Percentiles rank a stretch among this genome's conserved stretches.
These are phyloP conservation scores for Pleurotus citrinopileatus DNA, from an alignment of 768 basidiomycete genomes.

Conservation along the genomic window DNA sequence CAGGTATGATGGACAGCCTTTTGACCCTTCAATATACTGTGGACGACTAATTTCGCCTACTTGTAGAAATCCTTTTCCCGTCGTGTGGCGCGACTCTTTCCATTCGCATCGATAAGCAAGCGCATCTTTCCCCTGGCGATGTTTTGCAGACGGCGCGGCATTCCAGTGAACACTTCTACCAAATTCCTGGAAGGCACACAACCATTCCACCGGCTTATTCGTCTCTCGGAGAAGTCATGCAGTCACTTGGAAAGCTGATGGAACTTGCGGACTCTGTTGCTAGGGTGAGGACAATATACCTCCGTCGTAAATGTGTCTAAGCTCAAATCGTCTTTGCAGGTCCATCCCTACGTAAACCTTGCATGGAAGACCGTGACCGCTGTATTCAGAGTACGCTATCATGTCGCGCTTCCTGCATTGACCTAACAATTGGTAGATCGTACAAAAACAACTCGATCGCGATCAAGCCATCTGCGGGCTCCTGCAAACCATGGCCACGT, in stretches of 20 bases:
- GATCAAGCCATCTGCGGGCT: constrained; percentile 24
- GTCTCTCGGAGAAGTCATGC: background rate
- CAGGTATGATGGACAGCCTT: background rate
- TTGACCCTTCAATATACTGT: background rate
- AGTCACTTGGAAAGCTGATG: background rate
- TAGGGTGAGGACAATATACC: too few species aligned
- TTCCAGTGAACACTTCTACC: background rate
- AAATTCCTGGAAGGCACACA: background rate
- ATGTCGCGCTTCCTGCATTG: background rate
- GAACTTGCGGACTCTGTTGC: background rate
- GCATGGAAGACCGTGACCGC: constrained; percentile 13
- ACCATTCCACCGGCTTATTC: background rate
- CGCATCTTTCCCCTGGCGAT: background rate
- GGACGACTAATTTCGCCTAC: too few species aligned
- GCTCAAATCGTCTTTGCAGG: background rate
- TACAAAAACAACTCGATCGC: constrained; percentile 24
- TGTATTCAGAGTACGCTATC: constrained; percentile 2
- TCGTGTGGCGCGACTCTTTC: background rate
- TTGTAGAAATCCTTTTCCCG: background rate
- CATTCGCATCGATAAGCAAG: background rate
- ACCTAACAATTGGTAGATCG: constrained; percentile 16
- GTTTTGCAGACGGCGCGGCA: background rate
- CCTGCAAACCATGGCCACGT: constrained; percentile 24
- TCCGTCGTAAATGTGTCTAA: background rate
- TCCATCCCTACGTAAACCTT: constrained; percentile 10